These are phyloP conservation scores for Gnetum montanum DNA, from an alignment of 75 land plant genomes.

Conservation along the genomic window DNA sequence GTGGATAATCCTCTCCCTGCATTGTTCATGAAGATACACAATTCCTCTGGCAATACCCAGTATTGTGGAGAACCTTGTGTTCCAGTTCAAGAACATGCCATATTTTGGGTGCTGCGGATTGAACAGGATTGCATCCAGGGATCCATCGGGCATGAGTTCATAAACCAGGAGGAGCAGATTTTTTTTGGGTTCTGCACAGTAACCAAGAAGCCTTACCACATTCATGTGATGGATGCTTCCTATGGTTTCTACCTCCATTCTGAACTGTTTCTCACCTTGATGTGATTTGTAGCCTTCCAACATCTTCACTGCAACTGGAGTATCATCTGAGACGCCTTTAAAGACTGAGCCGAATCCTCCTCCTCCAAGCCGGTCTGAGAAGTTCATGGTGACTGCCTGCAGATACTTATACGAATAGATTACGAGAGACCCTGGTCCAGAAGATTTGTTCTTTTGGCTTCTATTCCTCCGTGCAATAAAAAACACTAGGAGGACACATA, in stretches of 20 bases:
- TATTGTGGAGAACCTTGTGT: slow-evolving; percentile 6
- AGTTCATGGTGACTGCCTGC: slow-evolving; percentile 10
- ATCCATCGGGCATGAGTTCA: slow-evolving; percentile 18
- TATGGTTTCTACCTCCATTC: slow-evolving; percentile 22
- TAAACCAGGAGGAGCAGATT: slow-evolving; percentile 17
- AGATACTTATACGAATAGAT: slow-evolving; percentile 13
- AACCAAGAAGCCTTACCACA: slow-evolving; percentile 25
- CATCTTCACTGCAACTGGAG: slow-evolving; percentile 14
- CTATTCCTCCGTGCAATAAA: neutral
- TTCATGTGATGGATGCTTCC: slow-evolving; percentile 33
- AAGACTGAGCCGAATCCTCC: slow-evolving; percentile 25
- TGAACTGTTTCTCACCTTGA: slow-evolving; percentile 19
- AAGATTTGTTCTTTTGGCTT: neutral
- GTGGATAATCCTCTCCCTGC: slow-evolving; percentile 8
- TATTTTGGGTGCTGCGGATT: neutral
- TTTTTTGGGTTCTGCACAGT: slow-evolving; percentile 19
- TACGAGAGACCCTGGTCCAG: neutral
- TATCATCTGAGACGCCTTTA: slow-evolving; percentile 6
- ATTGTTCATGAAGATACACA: slow-evolving; percentile 20
- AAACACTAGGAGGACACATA: no score
- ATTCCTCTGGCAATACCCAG: slow-evolving; percentile 12
- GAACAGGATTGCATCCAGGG: slow-evolving; percentile 16
- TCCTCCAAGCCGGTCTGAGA: slow-evolving; percentile 10
- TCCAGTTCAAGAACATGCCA: slow-evolving; percentile 11
- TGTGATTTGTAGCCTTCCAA: neutral